A percentile compares a stretch with the other conserved stretches of the same genome.
Conservation (phyloP, 75 land plant species). For the Pinus albicaulis region DNA sequence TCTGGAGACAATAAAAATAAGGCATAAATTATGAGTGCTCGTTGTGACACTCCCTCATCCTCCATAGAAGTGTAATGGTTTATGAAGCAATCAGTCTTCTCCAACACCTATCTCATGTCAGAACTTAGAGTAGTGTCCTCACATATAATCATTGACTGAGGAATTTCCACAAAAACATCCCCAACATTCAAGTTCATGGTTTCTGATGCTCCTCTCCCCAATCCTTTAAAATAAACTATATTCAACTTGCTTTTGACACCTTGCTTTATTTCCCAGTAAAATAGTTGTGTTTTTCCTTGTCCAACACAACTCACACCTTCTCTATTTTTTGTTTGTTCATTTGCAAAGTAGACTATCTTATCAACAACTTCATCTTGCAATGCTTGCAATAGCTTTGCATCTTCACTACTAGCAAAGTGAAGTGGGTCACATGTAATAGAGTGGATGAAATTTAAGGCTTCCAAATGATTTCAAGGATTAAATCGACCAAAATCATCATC, state of each 20-base stretch:
- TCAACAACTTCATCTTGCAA: conserved; percentile 15
- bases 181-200: no score
- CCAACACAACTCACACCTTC: conserved; percentile 6
- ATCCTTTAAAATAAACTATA: no score
- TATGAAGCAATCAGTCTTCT: conserved; percentile 46
- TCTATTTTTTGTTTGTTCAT: conserved; percentile 7
- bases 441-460: no score
- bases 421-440: no score
- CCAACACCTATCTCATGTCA: conserved; percentile 17
- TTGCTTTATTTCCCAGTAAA: conserved; percentile 58
- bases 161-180: no score
- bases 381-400: conserved; percentile 11
- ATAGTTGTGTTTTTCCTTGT: conserved; percentile 32
- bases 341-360: conserved; percentile 22
- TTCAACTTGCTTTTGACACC: conserved; percentile 52
- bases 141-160: no score
- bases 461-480: no score
- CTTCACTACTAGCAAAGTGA: no score
- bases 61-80: conserved; percentile 73
- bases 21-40: conserved; percentile 43
- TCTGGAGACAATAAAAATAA: conserved; percentile 68
- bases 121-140: no score
- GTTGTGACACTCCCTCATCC: conserved; percentile 68
- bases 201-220: no score
- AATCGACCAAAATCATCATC: no score